Evolutionary conservation across 1,284 basidiomycete genomes (phyloP), one percentile per base, ranked within the genome.

Genomic region (Melampsora larici-populina): DNA sequence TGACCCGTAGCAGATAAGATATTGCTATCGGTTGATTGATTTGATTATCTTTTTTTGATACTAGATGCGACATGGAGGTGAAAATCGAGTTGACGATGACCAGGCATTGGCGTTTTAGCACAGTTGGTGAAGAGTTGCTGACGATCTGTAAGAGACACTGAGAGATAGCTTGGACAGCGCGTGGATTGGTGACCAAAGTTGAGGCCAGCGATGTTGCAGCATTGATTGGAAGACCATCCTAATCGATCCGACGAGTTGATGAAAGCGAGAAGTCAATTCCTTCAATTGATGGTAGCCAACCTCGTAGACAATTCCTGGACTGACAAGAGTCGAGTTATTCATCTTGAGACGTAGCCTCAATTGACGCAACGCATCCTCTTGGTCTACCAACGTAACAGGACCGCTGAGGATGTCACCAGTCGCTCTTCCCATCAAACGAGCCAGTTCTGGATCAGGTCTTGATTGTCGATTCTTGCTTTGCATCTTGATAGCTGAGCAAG

Each of bases 141-240:
- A 77, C 13, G 29, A 77, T 31, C 49, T 68, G 74, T 24, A 77
- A 31, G n/a, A 77, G 66, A 26, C 49, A 68, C 70, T 69, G 74
- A n/a, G 74, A 77, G 31, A 66, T 58, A 15, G 68, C 40, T 40
- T 36, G 67, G 18, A 66, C 65, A n/a, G 66, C 68, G 36, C 36
- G 43, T 63, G 74, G 65, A 51, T 58, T 63, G n/a, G 66, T 26
- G 33, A 63, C 46, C 55, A 77, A 55, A 8, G 66, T 62, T 29
- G 26, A 48, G 5, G 74, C 65, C n/a, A 77, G 33, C 18, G 15
- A 33, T 11, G 11, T 33, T 11, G 31, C 29, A n/a, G 63, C 36
- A 21, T 65, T 40, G 36, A 18, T 13, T 21, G 63, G 63, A 13
- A 65, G 11, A 36, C 29, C 9, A 31, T 40, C 63, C 63, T 65